Evolutionary conservation across 2,329 filamentous ascomycete species (phyloP).

Genomic region (Aspergillus latus): DNA sequence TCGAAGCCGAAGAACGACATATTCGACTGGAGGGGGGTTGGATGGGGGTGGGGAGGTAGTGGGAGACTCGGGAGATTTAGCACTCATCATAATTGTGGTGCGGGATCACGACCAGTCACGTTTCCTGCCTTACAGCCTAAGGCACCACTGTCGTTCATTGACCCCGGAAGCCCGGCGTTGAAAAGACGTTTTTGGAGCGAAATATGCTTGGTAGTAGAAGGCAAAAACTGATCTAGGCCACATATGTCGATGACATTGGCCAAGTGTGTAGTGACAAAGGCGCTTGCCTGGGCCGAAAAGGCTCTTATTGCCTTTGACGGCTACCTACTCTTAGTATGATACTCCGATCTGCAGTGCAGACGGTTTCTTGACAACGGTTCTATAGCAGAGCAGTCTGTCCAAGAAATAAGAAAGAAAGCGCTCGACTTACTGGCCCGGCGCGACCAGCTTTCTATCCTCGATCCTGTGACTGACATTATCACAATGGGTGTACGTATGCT

Average conservation of each 20-base stretch:
- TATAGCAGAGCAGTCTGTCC: neutral
- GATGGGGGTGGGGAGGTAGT: conserved; percentile 17
- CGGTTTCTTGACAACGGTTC: neutral
- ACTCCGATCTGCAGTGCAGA: no score
- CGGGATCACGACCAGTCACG: conserved; percentile 26
- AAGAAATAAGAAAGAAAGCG: neutral
- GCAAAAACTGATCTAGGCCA: no score
- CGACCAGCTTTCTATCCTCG: neutral
- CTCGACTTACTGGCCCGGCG: neutral
- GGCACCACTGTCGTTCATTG: conserved; percentile 7
- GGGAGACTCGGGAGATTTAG: conserved; percentile 18
- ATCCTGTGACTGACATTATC: neutral
- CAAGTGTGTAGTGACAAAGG: no score
- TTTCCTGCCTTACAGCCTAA: conserved; percentile 15
- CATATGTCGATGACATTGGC: no score
- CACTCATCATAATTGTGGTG: conserved; percentile 26
- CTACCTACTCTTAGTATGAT: no score
- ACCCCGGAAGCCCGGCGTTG: no score
- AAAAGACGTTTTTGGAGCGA: no score
- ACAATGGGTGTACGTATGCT: conserved; percentile 4
- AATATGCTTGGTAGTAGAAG: no score
- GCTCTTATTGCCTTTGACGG: no score
- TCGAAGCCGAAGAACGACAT: conserved; percentile 97
- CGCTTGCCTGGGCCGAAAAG: no score
- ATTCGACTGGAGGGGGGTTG: conserved; percentile 25